Percentiles rank a stretch among this genome's conserved stretches.
Conservation (phyloP, 2,329 filamentous ascomycete genomes). For the Diaporthe batatas region DNA sequence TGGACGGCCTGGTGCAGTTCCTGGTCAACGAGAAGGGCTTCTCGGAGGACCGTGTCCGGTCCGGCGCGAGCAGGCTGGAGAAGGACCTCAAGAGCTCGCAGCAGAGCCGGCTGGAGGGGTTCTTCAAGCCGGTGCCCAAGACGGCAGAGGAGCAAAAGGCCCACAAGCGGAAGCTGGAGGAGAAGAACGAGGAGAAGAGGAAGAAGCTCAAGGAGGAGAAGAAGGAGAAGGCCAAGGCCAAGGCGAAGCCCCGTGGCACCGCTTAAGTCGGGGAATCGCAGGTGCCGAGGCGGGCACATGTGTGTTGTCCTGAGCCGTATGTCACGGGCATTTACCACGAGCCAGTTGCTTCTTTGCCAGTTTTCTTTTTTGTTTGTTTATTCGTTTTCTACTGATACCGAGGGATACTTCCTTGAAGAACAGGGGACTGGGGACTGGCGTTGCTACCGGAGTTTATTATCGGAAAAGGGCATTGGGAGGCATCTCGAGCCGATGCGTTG, state of each 20-base stretch:
- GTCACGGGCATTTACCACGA: neutral
- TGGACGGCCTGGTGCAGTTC: constrained; percentile 90
- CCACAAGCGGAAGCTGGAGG: constrained; percentile 93
- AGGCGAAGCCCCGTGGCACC: constrained; percentile 84
- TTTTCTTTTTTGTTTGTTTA: neutral
- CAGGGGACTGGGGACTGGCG: constrained; percentile 38
- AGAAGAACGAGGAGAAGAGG: constrained; percentile 91
- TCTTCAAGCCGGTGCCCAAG: constrained; percentile 94
- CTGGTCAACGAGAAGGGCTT: constrained; percentile 96
- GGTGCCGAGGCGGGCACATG: constrained; percentile 7
- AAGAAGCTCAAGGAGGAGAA: constrained; percentile 96
- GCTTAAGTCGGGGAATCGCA: constrained; percentile 49
- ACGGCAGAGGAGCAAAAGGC: constrained; percentile 86
- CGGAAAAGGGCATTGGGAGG: constrained; percentile 21
- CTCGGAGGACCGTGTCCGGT: constrained; percentile 91
- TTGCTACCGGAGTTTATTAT: constrained; percentile 38
- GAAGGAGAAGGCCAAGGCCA: constrained; percentile 93
- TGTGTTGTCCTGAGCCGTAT: neutral
- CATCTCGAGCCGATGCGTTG: neutral
- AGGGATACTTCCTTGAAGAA: constrained; percentile 25
- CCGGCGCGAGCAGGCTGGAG: constrained; percentile 80
- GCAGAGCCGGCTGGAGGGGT: constrained; percentile 92
- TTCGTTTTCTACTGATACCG: constrained; percentile 29
- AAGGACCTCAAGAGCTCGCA: constrained; percentile 94
- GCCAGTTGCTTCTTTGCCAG: constrained; percentile 9